phyloP scores from a whole-genome alignment of 352 stramenopile species.

The Globisporangium irregulare region DNA sequence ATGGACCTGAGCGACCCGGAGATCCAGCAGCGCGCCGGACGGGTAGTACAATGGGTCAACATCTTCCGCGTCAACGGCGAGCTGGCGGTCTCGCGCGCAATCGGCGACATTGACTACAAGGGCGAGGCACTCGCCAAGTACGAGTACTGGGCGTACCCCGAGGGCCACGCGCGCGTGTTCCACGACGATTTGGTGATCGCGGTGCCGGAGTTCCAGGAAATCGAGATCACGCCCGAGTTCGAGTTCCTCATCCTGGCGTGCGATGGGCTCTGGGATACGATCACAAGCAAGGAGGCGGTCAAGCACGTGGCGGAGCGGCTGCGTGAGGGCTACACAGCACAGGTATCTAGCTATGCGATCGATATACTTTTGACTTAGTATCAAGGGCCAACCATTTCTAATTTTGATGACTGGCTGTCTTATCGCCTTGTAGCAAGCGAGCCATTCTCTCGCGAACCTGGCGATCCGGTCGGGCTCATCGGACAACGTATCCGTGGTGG shows the following conservation, averaged over 20 bases:
- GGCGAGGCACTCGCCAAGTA: conserved; percentile 66
- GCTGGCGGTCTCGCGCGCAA: conserved; percentile 89
- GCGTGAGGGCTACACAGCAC: conserved; percentile 61
- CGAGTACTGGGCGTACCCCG: conserved; percentile 80
- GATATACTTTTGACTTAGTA: neutral
- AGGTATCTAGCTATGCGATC: conserved; percentile 28
- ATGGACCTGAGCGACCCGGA: conserved; percentile 88
- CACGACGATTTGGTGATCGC: conserved; percentile 86
- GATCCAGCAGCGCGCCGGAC: conserved; percentile 77
- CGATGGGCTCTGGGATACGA: conserved; percentile 92
- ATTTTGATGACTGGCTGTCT: neutral
- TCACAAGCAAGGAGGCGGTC: conserved; percentile 91
- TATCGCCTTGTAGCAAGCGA: conserved; percentile 48
- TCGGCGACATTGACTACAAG: conserved; percentile 93
- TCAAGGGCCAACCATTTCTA: neutral
- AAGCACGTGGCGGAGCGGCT: conserved; percentile 75
- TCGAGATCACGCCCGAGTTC: conserved; percentile 87
- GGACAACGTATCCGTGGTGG: conserved; percentile 87
- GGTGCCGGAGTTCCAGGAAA: conserved; percentile 86
- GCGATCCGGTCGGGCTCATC: conserved; percentile 84
- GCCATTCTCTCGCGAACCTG: conserved; percentile 80
- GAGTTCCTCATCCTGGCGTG: conserved; percentile 91
- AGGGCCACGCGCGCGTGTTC: conserved; percentile 78
- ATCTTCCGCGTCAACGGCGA: conserved; percentile 90
- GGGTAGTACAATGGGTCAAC: conserved; percentile 82